Evolutionary conservation across 768 basidiomycete species (phyloP), one percentile per base, ranked within the genome.

Genomic region (Suillus alpinus): DNA sequence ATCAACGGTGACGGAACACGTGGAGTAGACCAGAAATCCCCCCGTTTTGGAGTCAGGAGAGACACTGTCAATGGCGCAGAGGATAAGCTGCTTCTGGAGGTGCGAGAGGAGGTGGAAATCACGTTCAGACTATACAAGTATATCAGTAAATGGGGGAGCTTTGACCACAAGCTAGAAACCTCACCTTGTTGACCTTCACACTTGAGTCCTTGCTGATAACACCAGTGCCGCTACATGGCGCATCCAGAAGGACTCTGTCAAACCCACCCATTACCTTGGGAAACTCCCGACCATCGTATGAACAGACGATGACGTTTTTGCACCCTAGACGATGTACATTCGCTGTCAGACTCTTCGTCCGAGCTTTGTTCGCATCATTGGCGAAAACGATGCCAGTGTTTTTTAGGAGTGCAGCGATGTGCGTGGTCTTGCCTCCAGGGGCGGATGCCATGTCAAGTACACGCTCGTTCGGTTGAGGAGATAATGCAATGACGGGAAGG

Each of bases 221-320:
- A 62, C 97, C 97, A 2, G 97, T 98, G 36, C 97, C 97, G 67
- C 92, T 94, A 75, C 97, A 99, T 31, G 97, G 97, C 39, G 97
- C 96, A 75, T 99, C 97, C 49, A 99, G 76, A 57, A 99, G 77
- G 46, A 98, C 95, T n/a, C 97, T 83, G 69, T 99, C 96, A 68
- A 99, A 99, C 6, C 97, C 97, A 23, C 96, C 97, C 83, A 99
- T 95, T 52, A 99, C 95, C 74, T 94, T 97, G 16, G 97, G 97
- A 75, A 98, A 99, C 74, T 98, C 92, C 59, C 97, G 81, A 7
- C 96, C 97, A 68, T 99, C 97, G 68, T 98, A 95, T 47, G 94
- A 95, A 73, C 95, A 98, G 49, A 98, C 86, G 10, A 97, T 88
- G 55, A 98, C 96, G 71, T 98, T 99, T 77, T 94, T 96, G 81